A percentile compares a stretch with the other conserved stretches of the same genome.
Conservation (phyloP, 495 filamentous ascomycete genomes). For the Aspergillus baeticus region DNA sequence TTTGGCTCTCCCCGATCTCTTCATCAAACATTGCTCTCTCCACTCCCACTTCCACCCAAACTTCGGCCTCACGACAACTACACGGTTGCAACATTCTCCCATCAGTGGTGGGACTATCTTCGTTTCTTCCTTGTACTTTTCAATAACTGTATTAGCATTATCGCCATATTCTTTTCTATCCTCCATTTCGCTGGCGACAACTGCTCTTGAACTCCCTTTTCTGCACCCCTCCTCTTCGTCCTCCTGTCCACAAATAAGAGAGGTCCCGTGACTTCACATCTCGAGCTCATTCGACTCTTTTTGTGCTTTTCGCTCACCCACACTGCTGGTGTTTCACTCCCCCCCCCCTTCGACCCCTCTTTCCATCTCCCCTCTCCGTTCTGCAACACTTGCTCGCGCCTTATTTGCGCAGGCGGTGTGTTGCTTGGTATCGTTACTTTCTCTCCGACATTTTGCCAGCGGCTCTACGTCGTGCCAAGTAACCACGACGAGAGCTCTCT, state of each 20-base stretch:
- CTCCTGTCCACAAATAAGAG: constrained; percentile 2
- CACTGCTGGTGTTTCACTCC: constrained; percentile 6
- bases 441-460: constrained; percentile 8
- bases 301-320: constrained; percentile 11
- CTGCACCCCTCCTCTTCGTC: not conserved
- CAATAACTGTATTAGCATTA: not conserved
- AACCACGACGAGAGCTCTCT: constrained; percentile 39
- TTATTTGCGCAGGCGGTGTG: constrained; percentile 42
- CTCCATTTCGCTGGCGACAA: no score
- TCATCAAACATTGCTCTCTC: not conserved
- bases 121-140: constrained; percentile 3
- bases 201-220: not conserved
- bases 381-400: constrained; percentile 13
- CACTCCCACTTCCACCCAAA: not conserved
- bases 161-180: constrained; percentile 1
- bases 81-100: not conserved
- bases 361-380: constrained; percentile 9
- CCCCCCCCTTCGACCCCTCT: constrained; percentile 17
- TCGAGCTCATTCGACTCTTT: constrained; percentile 5
- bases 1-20: not conserved
- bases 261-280: constrained; percentile 22
- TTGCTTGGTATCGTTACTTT: constrained; percentile 33
- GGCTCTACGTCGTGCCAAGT: constrained; percentile 42
- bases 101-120: not conserved
- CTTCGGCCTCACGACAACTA: not conserved